Evolutionary conservation across 306 rosid species (phyloP).

Genomic region (Corylus heterophylla): DNA sequence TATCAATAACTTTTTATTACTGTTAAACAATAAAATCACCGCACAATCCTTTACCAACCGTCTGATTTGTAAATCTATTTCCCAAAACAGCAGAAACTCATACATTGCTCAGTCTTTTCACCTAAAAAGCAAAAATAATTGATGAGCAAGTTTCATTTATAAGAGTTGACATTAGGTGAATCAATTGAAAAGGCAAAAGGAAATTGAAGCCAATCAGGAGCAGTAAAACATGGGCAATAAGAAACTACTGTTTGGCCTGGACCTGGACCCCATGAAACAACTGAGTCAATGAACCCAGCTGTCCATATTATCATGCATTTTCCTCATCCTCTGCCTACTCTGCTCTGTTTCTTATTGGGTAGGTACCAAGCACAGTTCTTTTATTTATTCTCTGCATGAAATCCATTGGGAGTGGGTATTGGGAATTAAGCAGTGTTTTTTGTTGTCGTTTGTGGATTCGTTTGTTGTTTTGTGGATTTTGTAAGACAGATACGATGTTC

Average conservation of each 20-base stretch:
- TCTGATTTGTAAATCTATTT: too few relatives aligned
- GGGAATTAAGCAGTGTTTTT: conserved; percentile 29
- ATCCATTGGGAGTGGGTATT: neutral
- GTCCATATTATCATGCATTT: neutral
- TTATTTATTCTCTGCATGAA: neutral
- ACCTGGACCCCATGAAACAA: conserved; percentile 38
- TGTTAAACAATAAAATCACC: too few relatives aligned
- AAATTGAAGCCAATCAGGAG: neutral
- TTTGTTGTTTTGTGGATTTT: conserved; percentile 1
- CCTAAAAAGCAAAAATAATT: too few relatives aligned
- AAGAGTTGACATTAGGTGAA: conserved; percentile 9
- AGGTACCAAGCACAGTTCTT: conserved; percentile 10
- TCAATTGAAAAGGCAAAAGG: conserved; percentile 23
- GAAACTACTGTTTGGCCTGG: conserved; percentile 26
- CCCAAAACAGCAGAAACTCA: neutral
- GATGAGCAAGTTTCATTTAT: too few relatives aligned
- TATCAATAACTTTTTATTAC: too few relatives aligned
- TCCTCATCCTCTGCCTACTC: neutral
- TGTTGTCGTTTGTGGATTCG: conserved; percentile 18
- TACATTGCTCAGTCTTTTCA: neutral
- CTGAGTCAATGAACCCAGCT: conserved; percentile 32
- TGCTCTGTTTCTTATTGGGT: conserved; percentile 29
- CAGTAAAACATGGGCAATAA: conserved; percentile 28
- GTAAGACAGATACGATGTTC: conserved; percentile 6
- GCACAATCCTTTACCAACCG: too few relatives aligned